Evolutionary conservation across 2,329 filamentous ascomycete species (phyloP), one percentile per base, ranked within the genome.

Genomic region (Scedosporium apiospermum): DNA sequence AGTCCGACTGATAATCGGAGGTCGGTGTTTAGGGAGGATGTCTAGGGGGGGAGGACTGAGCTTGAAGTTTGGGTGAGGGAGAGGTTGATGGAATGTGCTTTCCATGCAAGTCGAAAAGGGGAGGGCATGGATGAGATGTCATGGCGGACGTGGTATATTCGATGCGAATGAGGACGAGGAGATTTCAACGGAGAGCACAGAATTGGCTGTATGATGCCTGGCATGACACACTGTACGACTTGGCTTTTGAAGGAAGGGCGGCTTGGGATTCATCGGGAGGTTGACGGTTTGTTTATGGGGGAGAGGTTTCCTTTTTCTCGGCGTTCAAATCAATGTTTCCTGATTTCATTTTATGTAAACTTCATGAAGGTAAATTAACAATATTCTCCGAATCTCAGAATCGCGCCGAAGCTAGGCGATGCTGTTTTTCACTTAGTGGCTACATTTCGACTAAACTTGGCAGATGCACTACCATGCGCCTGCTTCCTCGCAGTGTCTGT

Each of bases 11-110:
- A 88, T 76, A 79, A 30, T 30, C 27, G 88, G 73, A 82, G 83
- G 71, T 90, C 87, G 65, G 80, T 89, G 66, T 91, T 91, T 69
- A 79, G 81, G 64, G 88, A 91, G 76, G 82, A 88, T 65, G 81
- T 91, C 70, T 89, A 72, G 73, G 12, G 7, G 7, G 2, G 23
- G 27, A 30, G 27, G 27, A 4, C 6, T 30, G 27, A 4, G 27
- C 27, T 1, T 6, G 27, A 6, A 6, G 27, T 5, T 30, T 30
- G 27, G 27, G 18, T 3, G 12, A 60, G 18, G 42, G 23, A 42
- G 41, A 21, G 14, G 58, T 23, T 60, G 30, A 58, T 58, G 38
- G n/a, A 38, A 41, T 41, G 58, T 10, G 16, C 3, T 38, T 34
- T 16, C 12, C 30, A 18, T 42, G 30, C 38, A 9, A 14, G 10